These are phyloP conservation scores for Parastagonospora nodorum DNA, from an alignment of 2,329 filamentous ascomycete genomes.

Conservation along the genomic window DNA sequence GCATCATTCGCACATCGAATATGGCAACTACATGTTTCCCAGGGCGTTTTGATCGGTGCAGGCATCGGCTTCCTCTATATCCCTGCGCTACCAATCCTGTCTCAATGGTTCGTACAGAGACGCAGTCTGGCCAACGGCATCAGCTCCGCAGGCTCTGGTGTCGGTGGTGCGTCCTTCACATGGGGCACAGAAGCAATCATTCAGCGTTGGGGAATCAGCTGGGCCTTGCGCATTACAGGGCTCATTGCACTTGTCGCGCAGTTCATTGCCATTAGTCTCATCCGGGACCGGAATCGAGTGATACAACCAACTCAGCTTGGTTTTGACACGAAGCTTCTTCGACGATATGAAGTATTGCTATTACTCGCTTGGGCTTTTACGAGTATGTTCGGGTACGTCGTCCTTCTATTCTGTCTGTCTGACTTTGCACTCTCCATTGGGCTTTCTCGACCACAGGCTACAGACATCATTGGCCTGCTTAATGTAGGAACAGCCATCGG, in stretches of 20 bases:
- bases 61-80: conserved; percentile 51
- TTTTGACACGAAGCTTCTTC: conserved; percentile 45
- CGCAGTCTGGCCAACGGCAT: conserved; percentile 51
- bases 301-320: conserved; percentile 42
- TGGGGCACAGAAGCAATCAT: conserved; percentile 47
- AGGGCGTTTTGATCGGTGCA: conserved; percentile 48
- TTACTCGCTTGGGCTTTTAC: conserved; percentile 51
- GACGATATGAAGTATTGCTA: conserved; percentile 43
- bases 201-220: conserved; percentile 45
- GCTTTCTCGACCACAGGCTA: conserved; percentile 46
- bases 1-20: conserved; percentile 45
- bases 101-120: conserved; percentile 50
- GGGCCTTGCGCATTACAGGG: conserved; percentile 48
- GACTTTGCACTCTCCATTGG: conserved; percentile 54
- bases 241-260: conserved; percentile 38
- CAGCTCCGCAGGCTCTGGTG: conserved; percentile 46
- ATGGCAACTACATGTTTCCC: conserved; percentile 50
- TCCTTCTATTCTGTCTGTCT: conserved; percentile 54
- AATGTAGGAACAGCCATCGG: conserved; percentile 57
- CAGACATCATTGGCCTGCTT: conserved; percentile 49
- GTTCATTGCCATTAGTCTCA: conserved; percentile 31
- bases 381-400: conserved; percentile 55
- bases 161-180: conserved; percentile 44
- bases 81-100: conserved; percentile 44
- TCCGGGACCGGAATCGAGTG: conserved; percentile 41